A percentile compares a stretch with the other conserved stretches of the same genome.
Evolutionary conservation across 75 land plant species (phyloP).

Genomic region (Isoetes taiwanensis): DNA sequence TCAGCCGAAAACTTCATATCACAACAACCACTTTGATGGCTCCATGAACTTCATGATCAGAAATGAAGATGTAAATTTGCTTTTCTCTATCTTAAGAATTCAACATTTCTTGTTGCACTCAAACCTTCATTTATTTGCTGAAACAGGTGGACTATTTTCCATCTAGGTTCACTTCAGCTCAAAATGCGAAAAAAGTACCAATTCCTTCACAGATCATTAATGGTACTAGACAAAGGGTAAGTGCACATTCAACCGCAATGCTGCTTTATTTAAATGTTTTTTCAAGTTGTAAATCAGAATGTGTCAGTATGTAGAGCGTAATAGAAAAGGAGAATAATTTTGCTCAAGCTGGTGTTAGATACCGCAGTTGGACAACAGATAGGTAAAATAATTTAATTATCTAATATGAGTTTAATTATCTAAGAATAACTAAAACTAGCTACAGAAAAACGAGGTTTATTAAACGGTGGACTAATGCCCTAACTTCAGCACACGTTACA

Average conservation of each 20-base stretch:
- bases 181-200: conserved; percentile 58
- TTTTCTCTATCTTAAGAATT: too few relatives aligned
- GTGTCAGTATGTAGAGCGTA: conserved; percentile 30
- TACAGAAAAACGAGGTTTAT: conserved; percentile 75
- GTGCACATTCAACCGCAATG: neutral
- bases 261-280: neutral
- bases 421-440: too few relatives aligned
- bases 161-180: conserved; percentile 61
- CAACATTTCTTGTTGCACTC: neutral
- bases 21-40: neutral
- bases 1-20: neutral
- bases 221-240: conserved; percentile 64
- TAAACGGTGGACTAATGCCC: conserved; percentile 36
- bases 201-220: conserved; percentile 35
- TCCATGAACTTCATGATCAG: conserved; percentile 8
- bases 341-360: conserved; percentile 55
- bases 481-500: conserved; percentile 66
- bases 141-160: conserved; percentile 86
- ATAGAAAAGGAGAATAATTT: conserved; percentile 68
- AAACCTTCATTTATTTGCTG: neutral
- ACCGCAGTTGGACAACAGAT: conserved; percentile 37
- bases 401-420: neutral
- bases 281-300: too few relatives aligned
- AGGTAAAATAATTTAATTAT: conserved; percentile 15
- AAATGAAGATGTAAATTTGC: conserved; percentile 1